Conservation (phyloP, 192 early-diverging fungal species). For the Backusella psychrophila region DNA sequence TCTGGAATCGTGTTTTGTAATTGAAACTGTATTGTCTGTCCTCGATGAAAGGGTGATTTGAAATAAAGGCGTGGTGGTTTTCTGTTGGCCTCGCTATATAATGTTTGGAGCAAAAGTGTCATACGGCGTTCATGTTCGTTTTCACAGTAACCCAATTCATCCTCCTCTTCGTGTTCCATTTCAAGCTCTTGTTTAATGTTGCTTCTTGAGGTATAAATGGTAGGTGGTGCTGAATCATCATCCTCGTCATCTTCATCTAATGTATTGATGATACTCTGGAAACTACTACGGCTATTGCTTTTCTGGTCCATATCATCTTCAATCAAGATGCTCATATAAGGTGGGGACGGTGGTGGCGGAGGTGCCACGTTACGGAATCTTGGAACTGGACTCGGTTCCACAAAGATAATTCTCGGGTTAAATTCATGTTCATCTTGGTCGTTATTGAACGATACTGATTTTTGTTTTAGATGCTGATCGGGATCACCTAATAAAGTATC, state of each 20-base stretch:
- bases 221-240: neutral
- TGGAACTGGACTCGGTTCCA: constrained; percentile 30
- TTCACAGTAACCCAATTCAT: neutral
- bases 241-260: constrained; percentile 4
- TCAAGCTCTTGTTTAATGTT: neutral
- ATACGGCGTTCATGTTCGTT: neutral
- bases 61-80: constrained; percentile 6
- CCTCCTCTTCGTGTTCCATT: neutral
- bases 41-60: constrained; percentile 16
- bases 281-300: neutral
- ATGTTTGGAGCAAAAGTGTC: neutral
- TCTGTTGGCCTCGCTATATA: neutral
- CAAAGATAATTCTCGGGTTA: constrained; percentile 25
- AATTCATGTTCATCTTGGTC: neutral
- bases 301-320: neutral
- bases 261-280: neutral
- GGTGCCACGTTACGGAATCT: constrained; percentile 26
- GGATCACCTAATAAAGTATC: neutral
- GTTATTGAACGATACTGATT: neutral
- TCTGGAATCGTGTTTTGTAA: constrained; percentile 17
- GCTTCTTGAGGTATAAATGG: neutral
- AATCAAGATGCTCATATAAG: constrained; percentile 9
- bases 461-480: neutral
- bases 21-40: constrained; percentile 11
- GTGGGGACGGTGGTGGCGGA: constrained; percentile 16